These are phyloP conservation scores for Russula brevipes DNA, from an alignment of 768 basidiomycete species.

Conservation along the genomic window DNA sequence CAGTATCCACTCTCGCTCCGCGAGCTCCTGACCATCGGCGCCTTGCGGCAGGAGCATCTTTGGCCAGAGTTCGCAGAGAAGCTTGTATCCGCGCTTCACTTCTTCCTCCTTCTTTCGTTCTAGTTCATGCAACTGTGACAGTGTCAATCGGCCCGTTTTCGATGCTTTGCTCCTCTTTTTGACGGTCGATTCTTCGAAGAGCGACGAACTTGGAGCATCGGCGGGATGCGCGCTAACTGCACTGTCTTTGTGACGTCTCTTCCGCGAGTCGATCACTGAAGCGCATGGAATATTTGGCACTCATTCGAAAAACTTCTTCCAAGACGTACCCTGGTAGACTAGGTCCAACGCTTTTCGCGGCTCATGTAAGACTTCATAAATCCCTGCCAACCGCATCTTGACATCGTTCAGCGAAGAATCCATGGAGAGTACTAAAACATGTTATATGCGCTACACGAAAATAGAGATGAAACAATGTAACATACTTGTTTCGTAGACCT, in stretches of 20 bases:
- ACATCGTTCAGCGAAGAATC: slow-evolving; percentile 76
- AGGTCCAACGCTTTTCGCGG: slow-evolving; percentile 77
- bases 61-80: slow-evolving; percentile 60
- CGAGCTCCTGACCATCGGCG: slow-evolving; percentile 41
- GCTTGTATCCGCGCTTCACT: slow-evolving; percentile 50
- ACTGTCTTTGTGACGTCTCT: slow-evolving; percentile 25
- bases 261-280: slow-evolving; percentile 37
- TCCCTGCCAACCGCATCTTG: slow-evolving; percentile 85
- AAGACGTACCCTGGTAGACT: slow-evolving; percentile 67
- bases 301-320: background rate
- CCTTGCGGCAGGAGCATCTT: slow-evolving; percentile 42
- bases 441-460: background rate
- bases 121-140: slow-evolving; percentile 43
- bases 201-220: slow-evolving; percentile 39
- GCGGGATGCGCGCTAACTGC: slow-evolving; percentile 22
- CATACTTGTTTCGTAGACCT: slow-evolving; percentile 79
- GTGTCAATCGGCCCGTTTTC: slow-evolving; percentile 42
- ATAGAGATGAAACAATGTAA: slow-evolving; percentile 1
- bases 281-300: background rate
- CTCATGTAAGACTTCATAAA: slow-evolving; percentile 80
- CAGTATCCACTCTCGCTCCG: slow-evolving; percentile 68
- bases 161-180: slow-evolving; percentile 37
- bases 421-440: slow-evolving; percentile 54
- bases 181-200: slow-evolving; percentile 56
- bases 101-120: slow-evolving; percentile 47